Evolutionary conservation across 23 red algal genomes (phyloP), one percentile per base, ranked within the genome.

Genomic region (Gracilariopsis chorda): DNA sequence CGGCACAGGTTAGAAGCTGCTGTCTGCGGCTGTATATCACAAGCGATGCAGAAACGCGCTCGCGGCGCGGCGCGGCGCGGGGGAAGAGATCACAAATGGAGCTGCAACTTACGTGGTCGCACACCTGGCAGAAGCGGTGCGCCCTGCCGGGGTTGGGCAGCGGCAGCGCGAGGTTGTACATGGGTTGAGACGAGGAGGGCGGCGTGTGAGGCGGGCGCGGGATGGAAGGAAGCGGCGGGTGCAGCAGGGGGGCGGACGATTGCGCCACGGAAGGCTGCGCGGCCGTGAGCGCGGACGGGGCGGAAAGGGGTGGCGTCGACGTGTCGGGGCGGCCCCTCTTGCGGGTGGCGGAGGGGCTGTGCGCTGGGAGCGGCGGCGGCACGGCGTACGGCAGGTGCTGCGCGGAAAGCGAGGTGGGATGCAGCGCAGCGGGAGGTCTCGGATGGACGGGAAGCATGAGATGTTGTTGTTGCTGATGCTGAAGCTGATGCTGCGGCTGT

Each of bases 81-180:
- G 1, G 9, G 42, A 58, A 80, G 11, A 37, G n/a, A n/a, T 17
- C 32, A 80, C 23, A 21, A n/a, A 16, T 7, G 4, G 41, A 36
- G 9, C 20, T 19, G 35, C 23, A 59, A 45, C 81, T 48, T 86
- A 86, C 81, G 62, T 86, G 81, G 69, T 86, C 81, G 57, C 81
- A 86, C 46, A 60, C 81, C 58, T 86, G 81, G 28, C 81, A 86
- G 41, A 86, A 86, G 59, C 81, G 81, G 81, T 86, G 81, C 9
- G 81, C 81, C 39, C 81, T 39, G 5, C 81, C 81, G 21, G 81
- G 81, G 45, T 86, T 86, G 51, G 81, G 81, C 57, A 86, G 45
- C 59, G 81, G 81, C 58, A 68, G 63, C 30, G 81, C 81, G 29
- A 84, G 62, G 37, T 68, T 84, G 59, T 68, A 86, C 46, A 71